A percentile compares a stretch with the other conserved stretches of the same genome.
Conservation (phyloP, 371 early-diverging fungal genomes). For the Apophysomyces trapeziformis region DNA sequence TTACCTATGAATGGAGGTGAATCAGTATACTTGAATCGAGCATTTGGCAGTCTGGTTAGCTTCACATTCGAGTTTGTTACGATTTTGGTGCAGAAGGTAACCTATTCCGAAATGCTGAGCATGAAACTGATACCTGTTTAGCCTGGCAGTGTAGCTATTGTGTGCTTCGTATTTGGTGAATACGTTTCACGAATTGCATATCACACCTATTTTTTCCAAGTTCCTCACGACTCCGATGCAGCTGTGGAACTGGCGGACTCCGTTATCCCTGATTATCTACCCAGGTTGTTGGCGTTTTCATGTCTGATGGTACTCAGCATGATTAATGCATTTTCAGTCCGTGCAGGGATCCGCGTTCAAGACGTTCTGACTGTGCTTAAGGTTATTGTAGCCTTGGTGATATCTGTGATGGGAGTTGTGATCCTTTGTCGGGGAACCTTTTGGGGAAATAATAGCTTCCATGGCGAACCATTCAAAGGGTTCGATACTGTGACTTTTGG, state of each 20-base stretch:
- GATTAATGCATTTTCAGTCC: conserved; percentile 75
- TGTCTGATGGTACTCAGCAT: conserved; percentile 69
- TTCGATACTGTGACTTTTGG: conserved; percentile 60
- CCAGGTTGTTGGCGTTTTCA: conserved; percentile 68
- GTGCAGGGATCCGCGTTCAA: conserved; percentile 77
- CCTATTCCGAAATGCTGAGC: conserved; percentile 6
- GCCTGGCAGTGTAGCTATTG: conserved; percentile 79
- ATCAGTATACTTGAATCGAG: conserved; percentile 78
- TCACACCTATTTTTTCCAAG: conserved; percentile 56
- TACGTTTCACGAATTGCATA: conserved; percentile 72
- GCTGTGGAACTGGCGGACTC: conserved; percentile 53
- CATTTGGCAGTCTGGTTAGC: conserved; percentile 77
- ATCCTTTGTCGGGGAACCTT: conserved; percentile 66
- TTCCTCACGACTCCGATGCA: conserved; percentile 49
- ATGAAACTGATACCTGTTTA: conserved; percentile 17
- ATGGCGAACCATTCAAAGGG: conserved; percentile 69
- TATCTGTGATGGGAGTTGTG: conserved; percentile 77
- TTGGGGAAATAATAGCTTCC: conserved; percentile 55
- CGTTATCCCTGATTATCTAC: conserved; percentile 61
- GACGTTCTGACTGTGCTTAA: conserved; percentile 83
- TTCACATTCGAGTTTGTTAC: conserved; percentile 84
- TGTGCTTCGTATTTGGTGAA: conserved; percentile 80
- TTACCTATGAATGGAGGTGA: conserved; percentile 90
- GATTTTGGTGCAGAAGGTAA: conserved; percentile 66
- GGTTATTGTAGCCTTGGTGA: conserved; percentile 75